Evolutionary conservation across 768 basidiomycete species (phyloP), one percentile per base, ranked within the genome.

Genomic region (Rhizopogon vesiculosus): DNA sequence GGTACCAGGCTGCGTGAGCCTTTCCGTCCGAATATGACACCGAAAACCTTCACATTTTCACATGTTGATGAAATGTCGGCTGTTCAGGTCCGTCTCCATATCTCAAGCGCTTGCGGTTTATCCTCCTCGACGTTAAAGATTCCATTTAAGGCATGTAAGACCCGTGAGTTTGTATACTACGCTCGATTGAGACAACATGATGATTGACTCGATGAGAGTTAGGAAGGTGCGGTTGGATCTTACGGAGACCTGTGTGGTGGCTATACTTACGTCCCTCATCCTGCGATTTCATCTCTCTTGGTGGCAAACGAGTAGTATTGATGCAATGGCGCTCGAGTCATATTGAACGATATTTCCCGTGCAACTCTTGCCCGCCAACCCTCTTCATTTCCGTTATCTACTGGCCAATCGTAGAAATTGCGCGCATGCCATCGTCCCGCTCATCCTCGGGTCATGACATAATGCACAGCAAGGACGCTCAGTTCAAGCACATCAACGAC

Each of bases 71-170:
- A 38, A 38, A 38, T 12, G 5, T 10, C 35, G 35, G 35, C 3
- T 38, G 13, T 9, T 5, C 35, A 38, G 35, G 35, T 38, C 13
- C 35, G 12, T 38, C 35, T 38, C 35, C 35, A 38, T 38, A 38
- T 38, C 35, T 38, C 12, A 5, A 38, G 35, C 35, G 35, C 35
- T 13, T 25, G 31, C 35, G 35, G 13, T 57, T 51, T 50, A 53
- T 56, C 49, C 31, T 43, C 33, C 45, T 59, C 58, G 41, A 53
- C 46, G 31, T 71, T 69, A 59, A 68, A 64, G 64, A 5, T 69
- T 55, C 68, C 68, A 43, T 35, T 58, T 66, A 19, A 57, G 61
- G 68, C 33, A 69, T 7, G 0, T 55, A 13, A 6, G 66, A 58
- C 59, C 69, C 68, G 42, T 29, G 6, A 22, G 10, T 22, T 54